Conservation (phyloP, 495 filamentous ascomycete species). For the Daldinia concentrica region DNA sequence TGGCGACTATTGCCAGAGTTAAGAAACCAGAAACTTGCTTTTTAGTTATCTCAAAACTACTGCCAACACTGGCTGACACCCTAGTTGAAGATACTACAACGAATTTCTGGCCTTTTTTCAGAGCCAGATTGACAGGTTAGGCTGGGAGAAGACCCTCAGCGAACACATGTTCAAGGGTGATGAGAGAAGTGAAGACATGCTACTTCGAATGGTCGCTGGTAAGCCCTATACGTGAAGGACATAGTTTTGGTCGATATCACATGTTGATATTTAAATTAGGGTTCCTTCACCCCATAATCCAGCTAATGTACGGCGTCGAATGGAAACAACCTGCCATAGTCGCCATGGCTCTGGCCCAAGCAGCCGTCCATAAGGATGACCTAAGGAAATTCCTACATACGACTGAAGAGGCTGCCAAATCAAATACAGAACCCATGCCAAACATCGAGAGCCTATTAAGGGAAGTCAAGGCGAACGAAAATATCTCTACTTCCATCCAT, state of each 20-base stretch:
- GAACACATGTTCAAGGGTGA: slow-evolving; percentile 73
- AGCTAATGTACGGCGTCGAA: slow-evolving; percentile 84
- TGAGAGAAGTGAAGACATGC: slow-evolving; percentile 68
- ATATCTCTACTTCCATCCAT: slow-evolving; percentile 59
- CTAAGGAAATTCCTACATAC: slow-evolving; percentile 60
- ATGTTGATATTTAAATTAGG: slow-evolving; percentile 55
- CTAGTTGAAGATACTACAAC: slow-evolving; percentile 63
- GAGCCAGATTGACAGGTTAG: slow-evolving; percentile 69
- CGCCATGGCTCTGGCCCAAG: slow-evolving; percentile 81
- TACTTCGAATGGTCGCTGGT: slow-evolving; percentile 67
- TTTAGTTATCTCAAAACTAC: background rate
- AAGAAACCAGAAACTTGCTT: background rate
- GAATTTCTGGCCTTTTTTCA: slow-evolving; percentile 80
- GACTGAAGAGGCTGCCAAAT: slow-evolving; percentile 61
- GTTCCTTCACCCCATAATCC: slow-evolving; percentile 83
- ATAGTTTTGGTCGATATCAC: slow-evolving; percentile 12
- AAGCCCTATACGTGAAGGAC: slow-evolving; percentile 23
- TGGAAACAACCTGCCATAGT: slow-evolving; percentile 83
- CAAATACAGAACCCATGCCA: slow-evolving; percentile 50
- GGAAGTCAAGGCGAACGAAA: slow-evolving; percentile 64
- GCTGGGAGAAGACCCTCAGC: slow-evolving; percentile 65
- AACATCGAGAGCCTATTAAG: slow-evolving; percentile 66
- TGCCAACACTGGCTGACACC: slow-evolving; percentile 45
- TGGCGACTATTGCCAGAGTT: background rate
- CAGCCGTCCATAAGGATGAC: slow-evolving; percentile 68